phyloP scores from a whole-genome alignment of 495 filamentous ascomycete species.

The Trichocladium antarcticum region DNA sequence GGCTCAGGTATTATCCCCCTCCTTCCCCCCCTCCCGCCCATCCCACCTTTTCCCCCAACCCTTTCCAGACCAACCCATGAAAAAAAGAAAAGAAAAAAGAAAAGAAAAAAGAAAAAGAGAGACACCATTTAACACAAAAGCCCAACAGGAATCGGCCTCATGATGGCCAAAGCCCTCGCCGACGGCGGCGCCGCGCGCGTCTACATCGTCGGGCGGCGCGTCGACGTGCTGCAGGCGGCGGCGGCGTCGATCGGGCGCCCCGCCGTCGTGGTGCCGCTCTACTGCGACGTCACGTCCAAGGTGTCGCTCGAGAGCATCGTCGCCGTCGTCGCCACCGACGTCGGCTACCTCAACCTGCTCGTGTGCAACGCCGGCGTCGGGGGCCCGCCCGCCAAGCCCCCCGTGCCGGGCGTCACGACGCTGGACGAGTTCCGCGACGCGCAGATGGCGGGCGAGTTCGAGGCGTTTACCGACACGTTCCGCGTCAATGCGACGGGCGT shows the following conservation, averaged over 20 bases:
- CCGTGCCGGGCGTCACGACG: conserved; percentile 21
- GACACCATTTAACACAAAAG: too few relatives aligned
- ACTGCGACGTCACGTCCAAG: conserved; percentile 57
- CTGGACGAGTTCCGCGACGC: conserved; percentile 44
- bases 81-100: too few relatives aligned
- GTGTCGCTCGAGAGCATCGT: conserved; percentile 46
- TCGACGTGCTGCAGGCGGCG: conserved; percentile 44
- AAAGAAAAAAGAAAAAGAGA: neutral
- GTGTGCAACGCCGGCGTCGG: conserved; percentile 56
- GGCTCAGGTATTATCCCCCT: conserved; percentile 42
- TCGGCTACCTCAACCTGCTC: conserved; percentile 50
- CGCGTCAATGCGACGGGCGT: conserved; percentile 49
- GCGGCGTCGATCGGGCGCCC: conserved; percentile 30
- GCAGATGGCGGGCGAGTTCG: conserved; percentile 41
- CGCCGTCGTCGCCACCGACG: conserved; percentile 41
- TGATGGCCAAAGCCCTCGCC: conserved; percentile 56
- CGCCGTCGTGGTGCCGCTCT: conserved; percentile 44
- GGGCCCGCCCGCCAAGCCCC: conserved; percentile 38
- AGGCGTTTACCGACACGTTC: conserved; percentile 49
- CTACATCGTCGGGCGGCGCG: conserved; percentile 60
- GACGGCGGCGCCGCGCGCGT: conserved; percentile 49
- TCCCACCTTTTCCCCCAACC: too few relatives aligned
- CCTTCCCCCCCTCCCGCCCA: too few relatives aligned
- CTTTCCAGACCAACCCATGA: too few relatives aligned
- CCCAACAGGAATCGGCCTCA: conserved; percentile 55